Conservation (phyloP, 805 yeast species). For the Candida coquimbonensis region DNA sequence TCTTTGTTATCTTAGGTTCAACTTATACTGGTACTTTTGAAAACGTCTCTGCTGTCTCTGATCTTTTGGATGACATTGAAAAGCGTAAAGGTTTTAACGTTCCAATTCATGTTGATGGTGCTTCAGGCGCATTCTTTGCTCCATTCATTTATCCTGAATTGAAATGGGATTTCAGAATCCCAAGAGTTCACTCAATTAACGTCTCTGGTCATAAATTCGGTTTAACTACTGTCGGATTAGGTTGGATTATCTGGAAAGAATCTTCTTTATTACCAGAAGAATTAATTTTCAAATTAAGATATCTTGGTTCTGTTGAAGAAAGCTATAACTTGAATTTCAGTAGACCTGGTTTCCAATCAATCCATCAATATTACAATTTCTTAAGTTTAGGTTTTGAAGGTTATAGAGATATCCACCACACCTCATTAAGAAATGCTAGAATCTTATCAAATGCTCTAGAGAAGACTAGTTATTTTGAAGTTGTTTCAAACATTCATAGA, state of each 20-base stretch:
- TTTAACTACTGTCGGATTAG: conserved; percentile 81
- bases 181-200: conserved; percentile 77
- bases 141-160: conserved; percentile 74
- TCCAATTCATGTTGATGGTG: conserved; percentile 92
- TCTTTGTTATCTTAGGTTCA: conserved; percentile 82
- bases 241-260: conserved; percentile 86
- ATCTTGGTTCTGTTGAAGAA: conserved; percentile 84
- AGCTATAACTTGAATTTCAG: conserved; percentile 84
- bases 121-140: conserved; percentile 85
- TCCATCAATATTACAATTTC: conserved; percentile 82
- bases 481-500: conserved; percentile 74
- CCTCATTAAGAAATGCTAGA: conserved; percentile 68
- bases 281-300: conserved; percentile 70
- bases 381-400: conserved; percentile 67
- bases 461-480: conserved; percentile 57
- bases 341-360: conserved; percentile 86
- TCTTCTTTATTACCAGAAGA: conserved; percentile 56
- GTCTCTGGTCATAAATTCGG: conserved; percentile 94
- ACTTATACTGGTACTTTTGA: conserved; percentile 94
- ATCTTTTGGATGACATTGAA: conserved; percentile 66
- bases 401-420: conserved; percentile 53
- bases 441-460: conserved; percentile 54
- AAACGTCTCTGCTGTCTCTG: conserved; percentile 52
- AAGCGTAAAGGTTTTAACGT: conserved; percentile 57
- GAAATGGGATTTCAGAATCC: conserved; percentile 77